Evolutionary conservation across 306 rosid genomes (phyloP), one percentile per base, ranked within the genome.

Genomic region (Ormosia emarginata): DNA sequence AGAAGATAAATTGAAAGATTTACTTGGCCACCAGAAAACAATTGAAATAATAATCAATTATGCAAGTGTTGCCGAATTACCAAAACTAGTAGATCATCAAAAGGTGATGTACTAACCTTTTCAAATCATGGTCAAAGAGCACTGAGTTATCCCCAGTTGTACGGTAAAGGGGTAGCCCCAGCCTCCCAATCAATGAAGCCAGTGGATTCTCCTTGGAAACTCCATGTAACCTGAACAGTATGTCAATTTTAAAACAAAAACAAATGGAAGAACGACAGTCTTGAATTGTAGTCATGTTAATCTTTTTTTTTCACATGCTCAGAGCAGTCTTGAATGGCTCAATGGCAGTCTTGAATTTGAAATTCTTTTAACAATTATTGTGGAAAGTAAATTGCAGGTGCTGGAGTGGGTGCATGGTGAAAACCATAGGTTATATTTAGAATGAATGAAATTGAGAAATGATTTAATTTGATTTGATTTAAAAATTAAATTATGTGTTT

Each of bases 81-180:
- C 12, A n/a, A 33, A 33, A 13, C 37, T 7, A 6, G 36, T 29
- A 63, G 50, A 63, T 30, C 14, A 73, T 30, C 3, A 74, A 82
- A 63, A 70, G 15, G 8, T 44, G 18, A 43, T 7, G 33, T 43
- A 63, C 49, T 37, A 56, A 89, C 98, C 98, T 94, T 78, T 94
- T 97, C 64, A 94, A 88, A 81, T 94, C 98, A 83, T 94, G 98
- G 83, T 94, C 98, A 79, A 92, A 94, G 63, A 94, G 87, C 56
- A 94, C 98, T 8, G 98, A 94, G 76, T 94, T 94, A 79, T 94
- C 98, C 65, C 88, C 98, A 68, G 97, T 94, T 9, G 97, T 94
- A 32, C 98, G 97, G 81, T 94, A 94, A 2, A 94, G 86, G 17
- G 98, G 98, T 37, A 94, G 82, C 55, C 98, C 98, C 74, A 94